phyloP scores from a whole-genome alignment of 345 rosid genomes.

The Syzygium grande region DNA sequence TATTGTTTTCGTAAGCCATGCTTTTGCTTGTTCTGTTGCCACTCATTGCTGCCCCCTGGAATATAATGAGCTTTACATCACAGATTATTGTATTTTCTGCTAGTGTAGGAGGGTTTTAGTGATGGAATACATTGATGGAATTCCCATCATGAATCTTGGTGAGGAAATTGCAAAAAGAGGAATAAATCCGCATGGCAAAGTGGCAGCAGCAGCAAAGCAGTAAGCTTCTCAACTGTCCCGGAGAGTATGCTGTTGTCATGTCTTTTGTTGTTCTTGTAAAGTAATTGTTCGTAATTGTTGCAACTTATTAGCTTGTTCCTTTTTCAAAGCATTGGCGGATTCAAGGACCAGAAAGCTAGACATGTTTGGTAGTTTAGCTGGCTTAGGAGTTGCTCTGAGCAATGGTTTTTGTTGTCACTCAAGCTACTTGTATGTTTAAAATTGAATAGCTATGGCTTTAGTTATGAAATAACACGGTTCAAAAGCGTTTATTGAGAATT shows the following conservation, averaged over 20 bases:
- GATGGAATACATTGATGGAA: constrained; percentile 91
- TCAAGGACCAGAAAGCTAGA: neutral
- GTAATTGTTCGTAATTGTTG: neutral
- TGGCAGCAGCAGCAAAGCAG: constrained; percentile 89
- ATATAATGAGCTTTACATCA: neutral
- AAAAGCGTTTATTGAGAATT: neutral
- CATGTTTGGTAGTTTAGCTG: neutral
- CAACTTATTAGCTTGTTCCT: neutral
- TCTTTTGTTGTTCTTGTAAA: neutral
- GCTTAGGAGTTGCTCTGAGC: neutral
- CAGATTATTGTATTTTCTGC: neutral
- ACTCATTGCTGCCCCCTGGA: neutral
- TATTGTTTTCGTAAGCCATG: neutral
- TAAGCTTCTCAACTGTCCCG: constrained; percentile 52
- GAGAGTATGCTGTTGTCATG: constrained; percentile 20
- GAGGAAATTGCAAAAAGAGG: constrained; percentile 91
- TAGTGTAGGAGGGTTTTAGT: constrained; percentile 56
- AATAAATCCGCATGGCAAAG: constrained; percentile 71
- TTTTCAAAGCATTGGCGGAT: neutral
- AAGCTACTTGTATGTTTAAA: neutral
- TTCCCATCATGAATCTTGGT: constrained; percentile 84
- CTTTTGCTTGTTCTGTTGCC: neutral
- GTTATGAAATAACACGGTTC: neutral
- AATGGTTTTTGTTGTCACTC: neutral
- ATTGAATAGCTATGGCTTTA: neutral